A percentile compares a stretch with the other conserved stretches of the same genome.
These are phyloP conservation scores for Daldinia sp. DNA, from an alignment of 2,329 filamentous ascomycete genomes.

Conservation along the genomic window DNA sequence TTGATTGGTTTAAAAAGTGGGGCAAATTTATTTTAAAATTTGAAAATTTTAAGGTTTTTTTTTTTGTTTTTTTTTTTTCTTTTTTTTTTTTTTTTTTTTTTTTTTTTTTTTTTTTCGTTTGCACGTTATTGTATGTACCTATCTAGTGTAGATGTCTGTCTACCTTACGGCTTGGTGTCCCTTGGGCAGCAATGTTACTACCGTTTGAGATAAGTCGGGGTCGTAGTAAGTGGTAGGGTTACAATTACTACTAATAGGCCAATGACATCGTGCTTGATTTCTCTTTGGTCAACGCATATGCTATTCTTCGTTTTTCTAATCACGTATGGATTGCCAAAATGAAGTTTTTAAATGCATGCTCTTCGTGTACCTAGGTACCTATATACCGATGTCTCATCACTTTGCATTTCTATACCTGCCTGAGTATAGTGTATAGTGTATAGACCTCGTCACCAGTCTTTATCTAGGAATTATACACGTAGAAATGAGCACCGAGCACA, in stretches of 20 bases:
- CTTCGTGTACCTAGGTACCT: not conserved
- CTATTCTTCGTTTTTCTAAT: not conserved
- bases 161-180: conserved; percentile 1
- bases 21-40: too few relatives aligned
- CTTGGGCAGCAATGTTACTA: conserved; percentile 2
- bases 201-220: not conserved
- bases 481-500: not conserved
- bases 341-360: not conserved
- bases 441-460: not conserved
- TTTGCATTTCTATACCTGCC: not conserved
- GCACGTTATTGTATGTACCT: too few relatives aligned
- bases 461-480: not conserved
- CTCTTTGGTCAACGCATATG: not conserved
- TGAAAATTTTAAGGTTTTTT: too few relatives aligned
- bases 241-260: not conserved
- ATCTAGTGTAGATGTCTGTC: too few relatives aligned
- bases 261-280: not conserved
- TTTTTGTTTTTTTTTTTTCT: too few relatives aligned
- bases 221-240: not conserved
- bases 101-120: too few relatives aligned
- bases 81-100: too few relatives aligned
- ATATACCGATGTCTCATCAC: too few relatives aligned
- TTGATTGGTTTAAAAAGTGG: too few relatives aligned
- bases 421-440: too few relatives aligned
- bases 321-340: not conserved